phyloP scores from a whole-genome alignment of 2,329 filamentous ascomycete genomes.

The Penicillium nordicum region DNA sequence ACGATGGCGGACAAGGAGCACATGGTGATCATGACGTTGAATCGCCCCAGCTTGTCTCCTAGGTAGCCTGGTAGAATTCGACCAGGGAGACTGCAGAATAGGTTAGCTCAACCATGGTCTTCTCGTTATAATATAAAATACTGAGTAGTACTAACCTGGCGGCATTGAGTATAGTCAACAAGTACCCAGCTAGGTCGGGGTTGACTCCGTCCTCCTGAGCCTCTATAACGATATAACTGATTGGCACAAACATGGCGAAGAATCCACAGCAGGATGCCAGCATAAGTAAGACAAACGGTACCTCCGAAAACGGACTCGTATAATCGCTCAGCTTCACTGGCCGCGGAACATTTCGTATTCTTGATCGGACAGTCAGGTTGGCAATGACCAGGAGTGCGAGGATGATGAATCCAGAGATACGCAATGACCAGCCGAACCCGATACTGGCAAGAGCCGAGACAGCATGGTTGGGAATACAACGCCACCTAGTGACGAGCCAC shows the following conservation, averaged over 20 bases:
- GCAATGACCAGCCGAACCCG: constrained; percentile 57
- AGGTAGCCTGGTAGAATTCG: constrained; percentile 54
- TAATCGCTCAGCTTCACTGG: constrained; percentile 3
- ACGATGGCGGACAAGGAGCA: constrained; percentile 24
- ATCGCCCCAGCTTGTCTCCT: constrained; percentile 46
- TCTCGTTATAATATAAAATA: background rate
- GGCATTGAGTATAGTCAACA: constrained; percentile 46
- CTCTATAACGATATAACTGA: constrained; percentile 49
- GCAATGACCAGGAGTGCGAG: constrained; percentile 56
- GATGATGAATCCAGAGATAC: constrained; percentile 57
- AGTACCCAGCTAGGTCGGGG: constrained; percentile 47
- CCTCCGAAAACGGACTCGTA: constrained; percentile 46
- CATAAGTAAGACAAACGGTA: constrained; percentile 45
- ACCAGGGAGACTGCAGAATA: constrained; percentile 55
- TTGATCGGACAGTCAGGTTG: constrained; percentile 51
- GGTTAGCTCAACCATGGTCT: background rate
- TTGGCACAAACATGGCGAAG: constrained; percentile 59
- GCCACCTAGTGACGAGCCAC: constrained; percentile 54
- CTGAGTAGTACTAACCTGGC: background rate
- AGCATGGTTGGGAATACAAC: constrained; percentile 62
- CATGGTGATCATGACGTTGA: constrained; percentile 5
- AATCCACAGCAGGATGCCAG: constrained; percentile 55
- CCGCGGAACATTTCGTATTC: constrained; percentile 25
- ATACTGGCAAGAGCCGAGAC: constrained; percentile 50
- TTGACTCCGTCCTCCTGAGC: constrained; percentile 51